Base-by-base conservation (phyloP, 2,329 filamentous ascomycete species). In the Penicillium sp. region DNA sequence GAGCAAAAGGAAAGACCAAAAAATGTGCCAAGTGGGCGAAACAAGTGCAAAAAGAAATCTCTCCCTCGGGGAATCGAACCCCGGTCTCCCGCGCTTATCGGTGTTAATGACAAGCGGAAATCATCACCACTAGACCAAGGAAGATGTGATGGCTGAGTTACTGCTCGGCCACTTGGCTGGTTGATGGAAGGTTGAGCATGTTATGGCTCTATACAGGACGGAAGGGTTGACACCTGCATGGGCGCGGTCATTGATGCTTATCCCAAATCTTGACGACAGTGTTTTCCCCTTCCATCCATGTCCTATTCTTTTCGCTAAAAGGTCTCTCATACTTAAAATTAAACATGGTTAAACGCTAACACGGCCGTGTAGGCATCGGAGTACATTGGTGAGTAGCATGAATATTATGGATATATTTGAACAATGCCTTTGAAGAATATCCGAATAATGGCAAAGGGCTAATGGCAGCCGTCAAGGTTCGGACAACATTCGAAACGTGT, bases 21-120 rank as follows among this genome's bases (percentile, higher is more conserved):
- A 7, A 5, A 5, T 23, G 5, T 2, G 12, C 1, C 18, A 16
- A 1, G 16, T 35, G 10, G 9, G 3, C 16, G 21, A 37, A 37
- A 18, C 8, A 39, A 39, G 15, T 21, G 32, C 15, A 46, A 59
- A 62, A 63, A 60, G 47, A 42, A 48, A 60, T 46, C 63, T 66
- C 62, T 67, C 64, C 62, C 64, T 68, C 65, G 66, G 65, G 66
- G 64, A 69, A 68, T 69, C 64, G 67, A 69, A 69, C 66, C 67
- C 67, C 65, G 67, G 67, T 69, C 66, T 68, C 66, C 67, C 67
- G 66, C 65, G 66, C 62, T 63, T 65, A 60, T 61, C 60, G 52
- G 56, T 59, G 16, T 63, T 57, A 48, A 59, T 63, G 62, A 67
- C 62, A 67, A 67, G 62, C 64, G 64, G 64, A 66, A 65, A 65